Conservation (phyloP, 495 filamentous ascomycete species). For the Pseudoneurospora amorphoporcata region DNA sequence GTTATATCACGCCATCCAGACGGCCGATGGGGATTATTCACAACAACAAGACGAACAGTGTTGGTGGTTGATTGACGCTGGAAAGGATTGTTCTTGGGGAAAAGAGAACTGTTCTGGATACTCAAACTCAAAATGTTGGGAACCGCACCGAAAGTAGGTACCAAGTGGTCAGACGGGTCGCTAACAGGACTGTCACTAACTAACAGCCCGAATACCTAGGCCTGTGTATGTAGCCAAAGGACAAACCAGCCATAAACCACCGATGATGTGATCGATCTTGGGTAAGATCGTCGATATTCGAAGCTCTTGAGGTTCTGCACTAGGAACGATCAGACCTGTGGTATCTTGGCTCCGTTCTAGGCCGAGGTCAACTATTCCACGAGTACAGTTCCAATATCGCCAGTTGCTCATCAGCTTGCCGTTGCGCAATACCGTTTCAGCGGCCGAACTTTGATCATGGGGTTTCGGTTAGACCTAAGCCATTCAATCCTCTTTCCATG, state of each 20-base stretch:
- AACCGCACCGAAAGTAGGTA: not conserved
- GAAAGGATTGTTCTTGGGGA: not conserved
- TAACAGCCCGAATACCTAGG: no score
- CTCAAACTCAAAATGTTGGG: not conserved
- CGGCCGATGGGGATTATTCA: not conserved
- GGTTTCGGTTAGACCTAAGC: no score
- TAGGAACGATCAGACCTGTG: not conserved
- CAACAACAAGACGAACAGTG: fast-evolving
- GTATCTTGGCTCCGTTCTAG: not conserved
- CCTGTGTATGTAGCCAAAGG: not conserved
- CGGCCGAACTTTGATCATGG: no score
- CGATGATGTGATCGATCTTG: not conserved
- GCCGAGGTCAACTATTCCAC: not conserved
- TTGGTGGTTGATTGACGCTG: not conserved
- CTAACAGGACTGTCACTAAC: not conserved
- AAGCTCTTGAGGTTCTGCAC: not conserved
- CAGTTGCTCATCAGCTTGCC: not conserved
- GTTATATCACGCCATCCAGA: slow-evolving; percentile 7
- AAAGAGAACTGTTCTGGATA: not conserved
- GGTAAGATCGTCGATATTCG: not conserved
- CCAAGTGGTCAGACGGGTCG: not conserved
- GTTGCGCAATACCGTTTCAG: no score
- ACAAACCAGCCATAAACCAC: not conserved
- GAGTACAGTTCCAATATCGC: no score
- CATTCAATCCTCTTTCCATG: no score